A percentile compares a stretch with the other conserved stretches of the same genome.
Evolutionary conservation across 129 eudicot genomes (phyloP).

Genomic region (Kitagawia praeruptora): DNA sequence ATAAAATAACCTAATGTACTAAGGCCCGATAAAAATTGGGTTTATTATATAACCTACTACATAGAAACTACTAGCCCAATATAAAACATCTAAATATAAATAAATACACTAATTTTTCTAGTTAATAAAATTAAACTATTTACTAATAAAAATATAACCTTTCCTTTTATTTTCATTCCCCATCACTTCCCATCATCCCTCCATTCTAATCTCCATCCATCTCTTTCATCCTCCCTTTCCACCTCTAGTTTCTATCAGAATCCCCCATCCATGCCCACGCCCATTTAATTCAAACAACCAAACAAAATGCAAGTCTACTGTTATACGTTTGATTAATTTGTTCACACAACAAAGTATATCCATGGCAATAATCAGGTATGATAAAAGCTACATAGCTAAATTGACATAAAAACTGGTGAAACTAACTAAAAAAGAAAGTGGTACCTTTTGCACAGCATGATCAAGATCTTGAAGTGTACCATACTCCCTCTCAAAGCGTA

Average conservation of each 20-base stretch:
- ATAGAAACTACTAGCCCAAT: no score
- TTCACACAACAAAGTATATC: neutral
- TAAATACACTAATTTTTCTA: no score
- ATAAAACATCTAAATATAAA: no score
- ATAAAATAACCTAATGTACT: no score
- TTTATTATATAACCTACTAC: no score
- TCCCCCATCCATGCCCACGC: neutral
- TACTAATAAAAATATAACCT: no score
- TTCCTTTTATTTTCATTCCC: no score
- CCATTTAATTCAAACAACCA: neutral
- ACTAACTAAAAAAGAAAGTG: conserved; percentile 7
- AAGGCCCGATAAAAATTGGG: no score
- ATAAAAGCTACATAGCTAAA: conserved; percentile 1
- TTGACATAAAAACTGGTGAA: conserved; percentile 7
- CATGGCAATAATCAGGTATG: neutral
- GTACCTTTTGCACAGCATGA: conserved; percentile 79
- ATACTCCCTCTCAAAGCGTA: conserved; percentile 82
- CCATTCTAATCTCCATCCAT: neutral
- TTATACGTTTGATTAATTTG: neutral
- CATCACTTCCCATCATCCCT: neutral
- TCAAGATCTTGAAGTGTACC: conserved; percentile 81
- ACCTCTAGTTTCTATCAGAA: neutral
- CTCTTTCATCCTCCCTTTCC: neutral
- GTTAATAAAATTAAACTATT: no score
- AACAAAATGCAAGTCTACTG: neutral